A percentile compares a stretch with the other conserved stretches of the same genome.
Conservation (phyloP, 805 yeast species). For the Priceomyces medius region DNA sequence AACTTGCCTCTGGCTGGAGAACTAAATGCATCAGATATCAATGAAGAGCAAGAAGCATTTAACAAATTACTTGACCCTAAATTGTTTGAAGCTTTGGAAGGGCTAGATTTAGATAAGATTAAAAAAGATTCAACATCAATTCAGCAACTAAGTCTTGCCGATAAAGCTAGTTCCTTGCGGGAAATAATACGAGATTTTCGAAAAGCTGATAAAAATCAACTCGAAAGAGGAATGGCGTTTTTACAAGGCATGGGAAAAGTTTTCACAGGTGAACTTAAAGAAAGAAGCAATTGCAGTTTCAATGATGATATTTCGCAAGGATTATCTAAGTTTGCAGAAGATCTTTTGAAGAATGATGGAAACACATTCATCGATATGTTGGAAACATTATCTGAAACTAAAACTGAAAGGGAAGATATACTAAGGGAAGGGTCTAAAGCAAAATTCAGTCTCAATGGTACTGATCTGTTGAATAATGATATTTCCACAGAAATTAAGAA, state of each 20-base stretch:
- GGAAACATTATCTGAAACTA: conserved; percentile 66
- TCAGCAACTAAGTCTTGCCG: conserved; percentile 20
- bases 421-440: conserved; percentile 10
- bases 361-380: conserved; percentile 73
- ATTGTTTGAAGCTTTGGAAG: conserved; percentile 26
- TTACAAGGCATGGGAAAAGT: conserved; percentile 23
- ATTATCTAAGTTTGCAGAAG: conserved; percentile 61
- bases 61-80: conserved; percentile 27
- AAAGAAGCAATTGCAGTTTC: conserved; percentile 11
- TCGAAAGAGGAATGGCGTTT: conserved; percentile 24
- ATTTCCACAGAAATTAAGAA: background rate
- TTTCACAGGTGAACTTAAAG: conserved; percentile 11
- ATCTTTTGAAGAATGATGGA: conserved; percentile 75
- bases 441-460: conserved; percentile 12
- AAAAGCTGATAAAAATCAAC: conserved; percentile 24
- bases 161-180: conserved; percentile 25
- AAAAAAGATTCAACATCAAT: conserved; percentile 15
- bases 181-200: conserved; percentile 25
- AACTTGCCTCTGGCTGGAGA: background rate
- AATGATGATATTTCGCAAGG: conserved; percentile 24
- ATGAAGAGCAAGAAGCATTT: conserved; percentile 16
- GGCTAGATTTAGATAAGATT: conserved; percentile 23
- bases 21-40: background rate
- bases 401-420: conserved; percentile 28
- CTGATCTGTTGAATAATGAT: conserved; percentile 1